Conservation (phyloP, 495 filamentous ascomycete species). For the Xylaria bambusicola region DNA sequence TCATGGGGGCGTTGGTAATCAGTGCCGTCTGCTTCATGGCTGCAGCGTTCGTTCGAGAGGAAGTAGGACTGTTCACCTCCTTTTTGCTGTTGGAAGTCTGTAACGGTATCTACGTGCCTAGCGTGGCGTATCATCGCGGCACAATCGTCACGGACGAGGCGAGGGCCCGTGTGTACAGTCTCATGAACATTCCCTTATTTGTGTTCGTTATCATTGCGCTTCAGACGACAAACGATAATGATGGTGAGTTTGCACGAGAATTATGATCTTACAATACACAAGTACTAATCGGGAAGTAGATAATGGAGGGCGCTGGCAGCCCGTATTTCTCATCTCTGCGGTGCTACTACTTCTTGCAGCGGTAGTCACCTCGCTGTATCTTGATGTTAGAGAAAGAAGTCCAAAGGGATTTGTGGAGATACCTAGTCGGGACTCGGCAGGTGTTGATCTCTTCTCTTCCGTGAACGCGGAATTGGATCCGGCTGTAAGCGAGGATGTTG, state of each 20-base stretch:
- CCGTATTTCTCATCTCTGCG: constrained; percentile 30
- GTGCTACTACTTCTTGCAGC: constrained; percentile 26
- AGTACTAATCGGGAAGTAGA: constrained; percentile 13
- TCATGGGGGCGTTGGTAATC: constrained; percentile 28
- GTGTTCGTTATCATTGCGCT: constrained; percentile 49
- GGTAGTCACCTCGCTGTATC: constrained; percentile 18
- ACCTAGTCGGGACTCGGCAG: constrained; percentile 2
- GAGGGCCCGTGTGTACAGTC: constrained; percentile 45
- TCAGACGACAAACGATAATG: constrained; percentile 29
- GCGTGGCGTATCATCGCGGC: constrained; percentile 44
- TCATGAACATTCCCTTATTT: constrained; percentile 51
- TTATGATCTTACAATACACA: too few relatives aligned
- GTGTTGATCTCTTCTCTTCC: neutral
- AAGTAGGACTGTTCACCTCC: constrained; percentile 36
- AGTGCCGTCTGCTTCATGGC: constrained; percentile 32
- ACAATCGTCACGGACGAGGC: constrained; percentile 43
- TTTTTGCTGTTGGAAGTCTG: constrained; percentile 49
- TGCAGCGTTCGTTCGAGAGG: constrained; percentile 31
- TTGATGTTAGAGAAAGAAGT: neutral
- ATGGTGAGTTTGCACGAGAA: constrained; percentile 27
- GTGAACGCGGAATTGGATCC: neutral
- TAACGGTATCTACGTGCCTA: constrained; percentile 50
- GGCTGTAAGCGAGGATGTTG: neutral
- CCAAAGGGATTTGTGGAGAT: constrained; percentile 5
- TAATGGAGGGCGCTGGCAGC: constrained; percentile 17